phyloP scores from a whole-genome alignment of 1,139 yeast genomes.

The Tardiomyces blankii region DNA sequence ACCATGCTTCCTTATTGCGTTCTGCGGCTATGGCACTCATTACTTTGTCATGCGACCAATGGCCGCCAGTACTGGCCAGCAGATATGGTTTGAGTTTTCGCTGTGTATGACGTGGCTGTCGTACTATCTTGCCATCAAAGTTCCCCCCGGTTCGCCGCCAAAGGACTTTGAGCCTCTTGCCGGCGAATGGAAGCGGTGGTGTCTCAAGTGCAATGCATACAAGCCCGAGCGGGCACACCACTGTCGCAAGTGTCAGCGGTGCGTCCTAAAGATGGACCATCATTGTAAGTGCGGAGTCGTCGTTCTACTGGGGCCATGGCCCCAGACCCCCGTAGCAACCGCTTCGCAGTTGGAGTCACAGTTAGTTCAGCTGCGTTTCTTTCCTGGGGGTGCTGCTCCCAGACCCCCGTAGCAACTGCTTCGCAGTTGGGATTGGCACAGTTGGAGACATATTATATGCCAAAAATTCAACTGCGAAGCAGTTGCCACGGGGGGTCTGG shows the following conservation, averaged over 20 bases:
- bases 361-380: too few species aligned
- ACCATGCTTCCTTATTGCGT: background rate
- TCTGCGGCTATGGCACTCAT: background rate
- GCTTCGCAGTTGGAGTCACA: too few species aligned
- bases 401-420: too few species aligned
- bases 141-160: conserved; percentile 52
- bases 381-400: too few species aligned
- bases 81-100: background rate
- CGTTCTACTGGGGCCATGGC: too few species aligned
- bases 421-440: too few species aligned
- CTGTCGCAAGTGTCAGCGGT: conserved; percentile 42
- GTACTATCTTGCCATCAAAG: conserved; percentile 47
- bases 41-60: background rate
- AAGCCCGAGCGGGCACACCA: conserved; percentile 79
- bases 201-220: conserved; percentile 49
- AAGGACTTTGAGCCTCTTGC: conserved; percentile 27
- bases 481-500: too few species aligned
- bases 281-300: conserved; percentile 38
- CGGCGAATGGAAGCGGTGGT: conserved; percentile 47
- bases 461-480: too few species aligned
- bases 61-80: background rate
- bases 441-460: too few species aligned
- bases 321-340: too few species aligned
- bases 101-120: conserved; percentile 54
- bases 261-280: conserved; percentile 76